phyloP scores from a whole-genome alignment of 768 basidiomycete species.

The Sutorius australiensis region DNA sequence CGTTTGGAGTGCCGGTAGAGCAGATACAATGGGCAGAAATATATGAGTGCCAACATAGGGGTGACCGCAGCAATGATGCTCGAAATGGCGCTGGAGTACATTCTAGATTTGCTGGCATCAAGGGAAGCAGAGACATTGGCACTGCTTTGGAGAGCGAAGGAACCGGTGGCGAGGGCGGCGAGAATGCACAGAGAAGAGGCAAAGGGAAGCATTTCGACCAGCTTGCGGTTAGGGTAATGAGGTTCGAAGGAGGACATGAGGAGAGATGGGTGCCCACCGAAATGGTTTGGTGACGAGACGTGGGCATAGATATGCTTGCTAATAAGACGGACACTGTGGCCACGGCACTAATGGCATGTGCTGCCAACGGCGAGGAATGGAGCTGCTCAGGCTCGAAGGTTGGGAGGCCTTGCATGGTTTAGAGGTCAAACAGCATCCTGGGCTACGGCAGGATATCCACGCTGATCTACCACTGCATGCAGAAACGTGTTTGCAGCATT shows the following conservation, averaged over 20 bases:
- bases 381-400: conserved; percentile 26
- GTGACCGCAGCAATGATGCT: conserved; percentile 34
- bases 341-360: conserved; percentile 30
- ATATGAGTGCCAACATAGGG: conserved; percentile 39
- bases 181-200: conserved; percentile 34
- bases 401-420: conserved; percentile 32
- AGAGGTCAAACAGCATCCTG: conserved; percentile 20
- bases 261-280: conserved; percentile 26
- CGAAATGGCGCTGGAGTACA: conserved; percentile 35
- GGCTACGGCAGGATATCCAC: conserved; percentile 20
- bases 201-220: conserved; percentile 37
- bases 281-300: conserved; percentile 25
- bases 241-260: conserved; percentile 11
- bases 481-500: conserved; percentile 33
- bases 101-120: conserved; percentile 28
- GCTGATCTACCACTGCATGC: conserved; percentile 19
- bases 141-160: conserved; percentile 27
- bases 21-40: conserved; percentile 50
- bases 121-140: conserved; percentile 10
- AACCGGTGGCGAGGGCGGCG: conserved; percentile 31
- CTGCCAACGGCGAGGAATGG: conserved; percentile 25
- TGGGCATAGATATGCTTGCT: conserved; percentile 27
- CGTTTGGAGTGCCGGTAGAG: conserved; percentile 43
- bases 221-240: conserved; percentile 22
- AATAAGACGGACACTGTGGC: conserved; percentile 31